Percentiles rank a stretch among this genome's conserved stretches.
Evolutionary conservation across 257 asterid species (phyloP).

Genomic region (Nyctanthes arbortristis): DNA sequence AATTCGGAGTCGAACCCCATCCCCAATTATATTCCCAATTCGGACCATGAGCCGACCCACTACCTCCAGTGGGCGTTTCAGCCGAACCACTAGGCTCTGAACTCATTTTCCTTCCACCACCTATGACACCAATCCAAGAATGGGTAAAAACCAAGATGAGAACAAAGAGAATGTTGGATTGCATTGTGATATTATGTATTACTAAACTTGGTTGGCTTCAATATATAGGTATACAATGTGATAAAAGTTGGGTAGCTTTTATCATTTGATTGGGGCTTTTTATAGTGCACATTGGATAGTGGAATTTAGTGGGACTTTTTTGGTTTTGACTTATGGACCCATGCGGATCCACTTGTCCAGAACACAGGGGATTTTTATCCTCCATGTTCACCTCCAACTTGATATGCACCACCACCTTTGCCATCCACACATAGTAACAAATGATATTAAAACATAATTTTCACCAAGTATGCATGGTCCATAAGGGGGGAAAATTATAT

Average conservation of each 20-base stretch:
- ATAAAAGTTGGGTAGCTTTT: conserved; percentile 7
- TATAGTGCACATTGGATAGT: conserved; percentile 22
- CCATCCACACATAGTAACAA: conserved; percentile 19
- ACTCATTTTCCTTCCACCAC: conserved; percentile 17
- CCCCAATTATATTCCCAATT: conserved; percentile 53
- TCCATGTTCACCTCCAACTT: conserved; percentile 32
- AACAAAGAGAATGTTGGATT: conserved; percentile 8
- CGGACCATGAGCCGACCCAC: conserved; percentile 47
- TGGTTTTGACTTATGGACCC: conserved; percentile 18
- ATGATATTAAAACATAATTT: conserved; percentile 27
- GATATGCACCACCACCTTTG: conserved; percentile 43
- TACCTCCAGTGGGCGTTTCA: conserved; percentile 32
- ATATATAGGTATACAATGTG: neutral
- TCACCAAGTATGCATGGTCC: conserved; percentile 27
- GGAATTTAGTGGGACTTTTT: conserved; percentile 24
- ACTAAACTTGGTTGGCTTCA: neutral
- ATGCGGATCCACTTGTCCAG: conserved; percentile 34
- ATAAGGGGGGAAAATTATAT: neutral
- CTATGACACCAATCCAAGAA: conserved; percentile 8
- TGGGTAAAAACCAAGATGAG: conserved; percentile 25
- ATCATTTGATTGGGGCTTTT: conserved; percentile 26
- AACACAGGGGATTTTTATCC: conserved; percentile 9
- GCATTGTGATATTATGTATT: conserved; percentile 20
- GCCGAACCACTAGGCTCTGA: conserved; percentile 14
- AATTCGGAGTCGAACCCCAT: conserved; percentile 52